Percentiles rank a stretch among this genome's conserved stretches.
These are phyloP conservation scores for Nitzschia inconspicua DNA, from an alignment of 108 stramenopile genomes.

Conservation along the genomic window DNA sequence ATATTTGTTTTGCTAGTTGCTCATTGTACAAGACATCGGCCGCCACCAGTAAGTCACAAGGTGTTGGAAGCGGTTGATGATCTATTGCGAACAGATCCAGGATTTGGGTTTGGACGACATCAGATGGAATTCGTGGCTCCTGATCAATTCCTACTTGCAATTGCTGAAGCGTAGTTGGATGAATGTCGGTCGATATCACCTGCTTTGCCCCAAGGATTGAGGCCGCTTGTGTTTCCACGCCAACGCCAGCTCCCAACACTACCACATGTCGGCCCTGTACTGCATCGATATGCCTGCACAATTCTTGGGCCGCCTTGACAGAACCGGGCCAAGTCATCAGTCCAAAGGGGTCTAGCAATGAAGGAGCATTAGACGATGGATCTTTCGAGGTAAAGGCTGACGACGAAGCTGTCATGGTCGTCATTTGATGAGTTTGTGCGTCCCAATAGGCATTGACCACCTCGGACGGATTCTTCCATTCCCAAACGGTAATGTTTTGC, in stretches of 20 bases:
- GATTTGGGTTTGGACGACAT: constrained; percentile 16
- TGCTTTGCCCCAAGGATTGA: constrained; percentile 60
- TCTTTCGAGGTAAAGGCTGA: background rate
- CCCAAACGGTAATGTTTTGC: constrained; percentile 79
- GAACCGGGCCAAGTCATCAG: constrained; percentile 81
- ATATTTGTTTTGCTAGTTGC: constrained; percentile 56
- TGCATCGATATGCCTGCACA: constrained; percentile 24
- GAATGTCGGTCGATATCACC: constrained; percentile 76
- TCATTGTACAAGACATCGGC: constrained; percentile 80
- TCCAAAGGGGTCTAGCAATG: constrained; percentile 76
- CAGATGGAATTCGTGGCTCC: constrained; percentile 12
- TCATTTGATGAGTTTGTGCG: constrained; percentile 11
- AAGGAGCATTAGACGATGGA: background rate
- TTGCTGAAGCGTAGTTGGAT: constrained; percentile 60
- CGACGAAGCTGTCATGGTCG: background rate
- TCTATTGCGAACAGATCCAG: constrained; percentile 23
- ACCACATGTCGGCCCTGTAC: constrained; percentile 38
- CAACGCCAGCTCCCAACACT: constrained; percentile 75
- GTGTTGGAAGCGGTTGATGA: constrained; percentile 14
- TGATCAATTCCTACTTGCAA: constrained; percentile 46
- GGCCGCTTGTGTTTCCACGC: constrained; percentile 69
- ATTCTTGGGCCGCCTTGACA: constrained; percentile 64
- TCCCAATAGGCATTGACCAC: constrained; percentile 70
- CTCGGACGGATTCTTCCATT: constrained; percentile 67
- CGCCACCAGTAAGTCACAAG: constrained; percentile 58